Base-by-base conservation (phyloP, 805 yeast genomes). In the Cyberlindnera bimundalis region DNA sequence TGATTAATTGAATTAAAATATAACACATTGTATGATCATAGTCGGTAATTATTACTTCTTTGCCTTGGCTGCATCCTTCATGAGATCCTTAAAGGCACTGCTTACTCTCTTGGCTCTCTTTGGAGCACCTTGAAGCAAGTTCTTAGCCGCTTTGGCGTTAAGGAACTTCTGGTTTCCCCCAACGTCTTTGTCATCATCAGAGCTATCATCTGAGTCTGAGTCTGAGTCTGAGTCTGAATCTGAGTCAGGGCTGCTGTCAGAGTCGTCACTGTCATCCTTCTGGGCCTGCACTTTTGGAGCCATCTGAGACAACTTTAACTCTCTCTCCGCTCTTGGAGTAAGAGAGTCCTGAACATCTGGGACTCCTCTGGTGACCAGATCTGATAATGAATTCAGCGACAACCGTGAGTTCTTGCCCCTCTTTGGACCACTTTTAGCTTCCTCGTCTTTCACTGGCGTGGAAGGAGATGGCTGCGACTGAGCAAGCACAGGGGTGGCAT, bases 331-430 rank as follows among this genome's bases (percentile, higher is more conserved):
- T 17, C 37, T 43, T 34, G 61, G 61, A 2, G 59, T 49, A 24
- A 56, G 45, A 16, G 66, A 65, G 33, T 79, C 85, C 40, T 69
- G 72, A 0, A 81, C 86, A 16, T 76, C 84, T 2, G 89, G 89
- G 11, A 81, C 71, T 4, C 86, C 88, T 38, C 81, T 67, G n/a
- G 72, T 68, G 5, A 73, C 79, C 43, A 82, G 62, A 45, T 81
- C 84, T 3, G 77, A 72, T 24, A 82, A 60, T 1, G 84, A 74
- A 37, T 67, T 65, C 39, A 78, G 67, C 0, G 81, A 73, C 9
- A 62, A 56, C 25, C 68, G 62, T 13, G 60, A 48, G 39, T 52
- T 60, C 20, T 57, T 56, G 10, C 36, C 32, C 32, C 55, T 61
- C 21, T 58, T 57, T 5, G 54, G 43, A 14, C 45, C 45, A 18